Conservation (phyloP, 2,329 filamentous ascomycete genomes). For the Cladophialophora carrionii region DNA sequence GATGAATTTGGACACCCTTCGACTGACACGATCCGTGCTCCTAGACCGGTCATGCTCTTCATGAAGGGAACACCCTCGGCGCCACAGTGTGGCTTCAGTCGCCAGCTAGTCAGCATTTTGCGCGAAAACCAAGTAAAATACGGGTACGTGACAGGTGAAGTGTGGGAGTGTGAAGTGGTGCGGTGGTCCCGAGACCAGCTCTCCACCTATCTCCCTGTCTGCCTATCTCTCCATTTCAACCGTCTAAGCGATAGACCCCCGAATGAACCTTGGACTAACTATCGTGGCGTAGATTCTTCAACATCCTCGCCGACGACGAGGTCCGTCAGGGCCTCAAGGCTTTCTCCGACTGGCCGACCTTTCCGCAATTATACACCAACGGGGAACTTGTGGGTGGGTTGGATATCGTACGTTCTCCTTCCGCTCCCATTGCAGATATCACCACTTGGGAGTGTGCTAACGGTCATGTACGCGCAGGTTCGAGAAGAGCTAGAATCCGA, state of each 20-base stretch:
- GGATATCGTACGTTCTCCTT: slow-evolving; percentile 77
- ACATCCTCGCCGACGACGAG: slow-evolving; percentile 96
- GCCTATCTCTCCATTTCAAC: background rate
- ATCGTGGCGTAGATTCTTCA: slow-evolving; percentile 73
- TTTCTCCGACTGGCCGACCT: slow-evolving; percentile 98
- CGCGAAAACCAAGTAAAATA: slow-evolving; percentile 91
- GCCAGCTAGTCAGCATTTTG: slow-evolving; percentile 83
- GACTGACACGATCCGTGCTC: slow-evolving; percentile 13
- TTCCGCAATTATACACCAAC: slow-evolving; percentile 88
- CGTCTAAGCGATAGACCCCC: no score
- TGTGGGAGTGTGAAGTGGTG: background rate
- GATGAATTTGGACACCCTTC: background rate
- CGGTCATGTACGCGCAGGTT: slow-evolving; percentile 59
- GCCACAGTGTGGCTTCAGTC: slow-evolving; percentile 89
- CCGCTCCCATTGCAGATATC: background rate
- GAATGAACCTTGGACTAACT: no score
- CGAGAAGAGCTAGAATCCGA: slow-evolving; percentile 90
- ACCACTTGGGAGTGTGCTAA: background rate
- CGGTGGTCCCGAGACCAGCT: background rate
- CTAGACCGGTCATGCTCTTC: slow-evolving; percentile 82
- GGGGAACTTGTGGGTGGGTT: slow-evolving; percentile 90
- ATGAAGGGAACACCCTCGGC: slow-evolving; percentile 94
- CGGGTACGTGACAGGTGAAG: slow-evolving; percentile 46
- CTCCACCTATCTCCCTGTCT: background rate
- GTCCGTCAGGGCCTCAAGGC: slow-evolving; percentile 95